Base-by-base conservation (phyloP, 2,329 filamentous ascomycete genomes). In the Aspergillus awamori region DNA sequence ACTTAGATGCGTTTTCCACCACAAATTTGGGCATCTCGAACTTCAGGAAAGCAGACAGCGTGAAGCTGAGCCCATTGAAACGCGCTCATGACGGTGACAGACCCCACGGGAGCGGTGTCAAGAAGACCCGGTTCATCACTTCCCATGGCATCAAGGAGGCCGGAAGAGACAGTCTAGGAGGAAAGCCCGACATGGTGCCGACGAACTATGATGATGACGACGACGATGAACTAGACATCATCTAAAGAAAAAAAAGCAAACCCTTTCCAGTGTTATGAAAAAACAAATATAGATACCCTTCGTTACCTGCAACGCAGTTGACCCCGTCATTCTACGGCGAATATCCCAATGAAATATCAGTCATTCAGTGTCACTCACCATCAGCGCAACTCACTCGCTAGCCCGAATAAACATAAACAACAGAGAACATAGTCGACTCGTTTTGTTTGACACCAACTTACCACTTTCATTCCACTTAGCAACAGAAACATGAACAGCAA, bases 61-160 rank as follows among this genome's bases (percentile, higher is more conserved):
- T 81, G 30, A 73, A 76, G 17, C 66, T 81, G 30, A 76, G 77
- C 17, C 78, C 78, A 4, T 70, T 75, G 65, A 80, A 79, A 61
- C 73, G 76, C 26, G 70, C 70, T 11, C 70, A 76, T 63, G 74
- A 77, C 66, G 71, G 66, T 20, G 70, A 71, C 65, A 73, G 64
- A 47, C 70, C 69, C 15, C 71, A 72, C 55, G 70, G 69, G 26
- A 72, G 72, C 61, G 74, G 73, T 63, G 65, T 82, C 71, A 70
- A 92, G 77, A 92, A 91, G 82, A 93, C 90, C 55, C 82, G 90
- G n/a, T 93, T 93, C 71, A 84, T 93, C 43, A 92, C 90, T 26
- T 87, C 87, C 45, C 91, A 89, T 73, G 90, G 90, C 0, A 93
- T 93, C 63, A 85, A 87, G 58, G 89, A 92, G 75, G 90, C 90